A percentile compares a stretch with the other conserved stretches of the same genome.
Conservation (phyloP, 306 rosid species). For the Casuarina glauca region DNA sequence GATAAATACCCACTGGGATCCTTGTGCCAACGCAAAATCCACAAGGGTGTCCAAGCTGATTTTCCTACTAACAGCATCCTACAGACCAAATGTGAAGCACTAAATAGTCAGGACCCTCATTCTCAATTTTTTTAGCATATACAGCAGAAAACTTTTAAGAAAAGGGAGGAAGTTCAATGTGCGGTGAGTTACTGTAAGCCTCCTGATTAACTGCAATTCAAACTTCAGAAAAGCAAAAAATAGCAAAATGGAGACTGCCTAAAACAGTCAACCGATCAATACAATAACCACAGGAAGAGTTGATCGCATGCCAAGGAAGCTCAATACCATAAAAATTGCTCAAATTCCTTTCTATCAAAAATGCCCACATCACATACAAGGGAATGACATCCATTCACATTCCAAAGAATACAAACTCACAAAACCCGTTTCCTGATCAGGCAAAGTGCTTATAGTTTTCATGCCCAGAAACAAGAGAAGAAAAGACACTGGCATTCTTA, state of each 20-base stretch:
- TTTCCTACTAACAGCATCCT: slow-evolving; percentile 96
- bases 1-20: slow-evolving; percentile 94
- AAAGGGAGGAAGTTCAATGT: background rate
- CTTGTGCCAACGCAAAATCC: slow-evolving; percentile 76
- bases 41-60: slow-evolving; percentile 89
- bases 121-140: background rate
- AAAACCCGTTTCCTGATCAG: background rate
- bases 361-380: background rate
- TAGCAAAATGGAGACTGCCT: background rate
- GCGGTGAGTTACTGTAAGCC: too few relatives aligned
- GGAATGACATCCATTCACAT: background rate
- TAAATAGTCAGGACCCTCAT: slow-evolving; percentile 1
- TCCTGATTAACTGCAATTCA: background rate
- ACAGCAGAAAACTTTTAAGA: background rate
- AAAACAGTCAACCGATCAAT: slow-evolving; percentile 1
- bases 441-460: background rate
- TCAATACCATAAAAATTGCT: background rate
- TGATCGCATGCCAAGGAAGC: background rate
- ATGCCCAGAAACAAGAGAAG: slow-evolving; percentile 9
- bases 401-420: background rate
- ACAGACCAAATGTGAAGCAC: slow-evolving; percentile 28
- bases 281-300: background rate
- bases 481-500: background rate
- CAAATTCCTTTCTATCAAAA: background rate
- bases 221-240: background rate